phyloP scores from a whole-genome alignment of 352 stramenopile species.

The Peronosclerospora sorghi region DNA sequence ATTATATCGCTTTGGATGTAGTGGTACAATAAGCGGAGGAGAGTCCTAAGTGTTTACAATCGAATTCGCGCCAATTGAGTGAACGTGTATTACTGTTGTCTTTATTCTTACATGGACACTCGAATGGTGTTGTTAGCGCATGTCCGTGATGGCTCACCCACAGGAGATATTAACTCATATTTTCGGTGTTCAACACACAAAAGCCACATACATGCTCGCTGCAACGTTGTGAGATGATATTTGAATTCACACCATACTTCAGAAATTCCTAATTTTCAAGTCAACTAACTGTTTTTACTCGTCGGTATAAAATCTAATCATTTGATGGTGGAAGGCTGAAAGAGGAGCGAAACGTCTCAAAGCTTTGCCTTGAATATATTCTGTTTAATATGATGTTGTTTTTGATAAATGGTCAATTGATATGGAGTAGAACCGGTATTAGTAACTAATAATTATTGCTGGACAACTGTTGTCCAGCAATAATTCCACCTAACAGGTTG shows the following conservation, averaged over 20 bases:
- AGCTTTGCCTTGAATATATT: slow-evolving; percentile 85
- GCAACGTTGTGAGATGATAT: slow-evolving; percentile 93
- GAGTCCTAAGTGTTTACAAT: slow-evolving; percentile 66
- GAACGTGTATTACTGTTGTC: slow-evolving; percentile 70
- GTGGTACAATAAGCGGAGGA: slow-evolving; percentile 44
- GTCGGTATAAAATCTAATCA: slow-evolving; percentile 84
- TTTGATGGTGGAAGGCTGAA: slow-evolving; percentile 86
- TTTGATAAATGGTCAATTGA: slow-evolving; percentile 86
- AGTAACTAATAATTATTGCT: too few relatives aligned
- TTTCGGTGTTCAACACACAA: slow-evolving; percentile 87
- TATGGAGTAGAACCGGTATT: slow-evolving; percentile 72
- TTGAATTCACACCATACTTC: slow-evolving; percentile 90
- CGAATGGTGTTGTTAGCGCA: slow-evolving; percentile 20
- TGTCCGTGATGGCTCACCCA: slow-evolving; percentile 62
- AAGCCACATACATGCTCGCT: slow-evolving; percentile 86
- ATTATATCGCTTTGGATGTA: slow-evolving; percentile 81
- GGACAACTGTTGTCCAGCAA: slow-evolving; percentile 69
- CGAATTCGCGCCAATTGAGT: slow-evolving; percentile 88
- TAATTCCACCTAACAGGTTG: slow-evolving; percentile 86
- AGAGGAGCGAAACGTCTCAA: slow-evolving; percentile 82
- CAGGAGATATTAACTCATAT: slow-evolving; percentile 50
- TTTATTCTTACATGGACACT: slow-evolving; percentile 29
- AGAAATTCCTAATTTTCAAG: slow-evolving; percentile 82
- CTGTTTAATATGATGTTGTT: slow-evolving; percentile 92
- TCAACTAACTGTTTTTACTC: slow-evolving; percentile 88